Conservation (phyloP, 495 filamentous ascomycete species). For the Cairneyella variabilis region DNA sequence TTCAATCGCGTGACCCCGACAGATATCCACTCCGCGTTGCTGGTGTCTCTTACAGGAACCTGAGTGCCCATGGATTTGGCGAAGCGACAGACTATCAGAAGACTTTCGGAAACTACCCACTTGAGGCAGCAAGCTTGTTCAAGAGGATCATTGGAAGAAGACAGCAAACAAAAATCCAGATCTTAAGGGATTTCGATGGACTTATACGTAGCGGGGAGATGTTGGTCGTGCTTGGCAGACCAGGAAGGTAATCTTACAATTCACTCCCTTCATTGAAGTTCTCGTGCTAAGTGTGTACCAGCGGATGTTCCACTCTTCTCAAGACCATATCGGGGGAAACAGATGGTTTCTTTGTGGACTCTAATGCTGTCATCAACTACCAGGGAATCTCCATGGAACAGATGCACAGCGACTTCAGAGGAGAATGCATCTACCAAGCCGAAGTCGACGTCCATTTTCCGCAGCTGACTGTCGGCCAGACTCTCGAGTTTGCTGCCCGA, state of each 20-base stretch:
- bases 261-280: too few relatives aligned
- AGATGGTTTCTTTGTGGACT: constrained; percentile 64
- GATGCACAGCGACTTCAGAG: constrained; percentile 67
- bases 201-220: constrained; percentile 75
- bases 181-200: constrained; percentile 74
- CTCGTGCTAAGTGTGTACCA: too few relatives aligned
- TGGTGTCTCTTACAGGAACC: constrained; percentile 46
- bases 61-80: constrained; percentile 76
- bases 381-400: constrained; percentile 58
- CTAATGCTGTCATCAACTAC: constrained; percentile 67
- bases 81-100: constrained; percentile 79
- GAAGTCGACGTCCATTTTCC: constrained; percentile 82
- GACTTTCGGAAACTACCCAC: constrained; percentile 60
- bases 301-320: constrained; percentile 74
- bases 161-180: constrained; percentile 63
- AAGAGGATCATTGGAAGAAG: constrained; percentile 35
- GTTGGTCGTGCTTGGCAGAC: constrained; percentile 73
- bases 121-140: constrained; percentile 45
- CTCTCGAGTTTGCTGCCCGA: constrained; percentile 70
- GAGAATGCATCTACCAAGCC: constrained; percentile 77
- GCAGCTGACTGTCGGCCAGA: constrained; percentile 75
- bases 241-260: too few relatives aligned
- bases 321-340: constrained; percentile 79
- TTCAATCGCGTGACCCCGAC: constrained; percentile 35
- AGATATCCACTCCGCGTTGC: constrained; percentile 44